Conservation (phyloP, 495 filamentous ascomycete species). For the Monascus purpureus region DNA sequence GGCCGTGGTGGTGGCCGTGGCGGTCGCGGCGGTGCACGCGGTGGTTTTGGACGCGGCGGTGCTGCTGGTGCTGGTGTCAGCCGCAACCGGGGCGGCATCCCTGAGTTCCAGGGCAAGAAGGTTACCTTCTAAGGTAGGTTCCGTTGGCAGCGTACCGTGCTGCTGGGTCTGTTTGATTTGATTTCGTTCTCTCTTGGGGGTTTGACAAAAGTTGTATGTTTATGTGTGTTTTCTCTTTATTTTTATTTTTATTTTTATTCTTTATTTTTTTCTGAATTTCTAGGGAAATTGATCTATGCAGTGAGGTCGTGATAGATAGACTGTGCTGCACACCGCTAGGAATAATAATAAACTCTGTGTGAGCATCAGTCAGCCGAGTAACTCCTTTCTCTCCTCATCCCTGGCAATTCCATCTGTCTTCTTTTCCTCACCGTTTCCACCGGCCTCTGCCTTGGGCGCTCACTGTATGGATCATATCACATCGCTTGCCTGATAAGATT, state of each 20-base stretch:
- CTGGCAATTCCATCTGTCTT: no score
- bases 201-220: not conserved
- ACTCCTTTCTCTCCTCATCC: no score
- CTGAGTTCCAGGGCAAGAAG: conserved; percentile 86
- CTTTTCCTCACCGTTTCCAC: no score
- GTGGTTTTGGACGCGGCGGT: conserved; percentile 39
- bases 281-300: conserved; percentile 4
- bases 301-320: no score
- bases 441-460: no score
- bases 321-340: no score
- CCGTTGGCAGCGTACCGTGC: not conserved
- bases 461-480: no score
- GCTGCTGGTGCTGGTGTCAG: conserved; percentile 27
- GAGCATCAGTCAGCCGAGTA: no score
- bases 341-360: no score
- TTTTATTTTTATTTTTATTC: not conserved
- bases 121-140: conserved; percentile 56
- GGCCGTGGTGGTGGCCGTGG: conserved; percentile 37
- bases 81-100: conserved; percentile 60
- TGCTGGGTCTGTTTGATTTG: not conserved
- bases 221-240: no score
- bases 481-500: no score
- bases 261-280: conserved; percentile 1
- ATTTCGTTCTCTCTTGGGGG: not conserved
- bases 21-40: conserved; percentile 38